Base-by-base conservation (phyloP, 306 rosid species). In the Senna siamea region DNA sequence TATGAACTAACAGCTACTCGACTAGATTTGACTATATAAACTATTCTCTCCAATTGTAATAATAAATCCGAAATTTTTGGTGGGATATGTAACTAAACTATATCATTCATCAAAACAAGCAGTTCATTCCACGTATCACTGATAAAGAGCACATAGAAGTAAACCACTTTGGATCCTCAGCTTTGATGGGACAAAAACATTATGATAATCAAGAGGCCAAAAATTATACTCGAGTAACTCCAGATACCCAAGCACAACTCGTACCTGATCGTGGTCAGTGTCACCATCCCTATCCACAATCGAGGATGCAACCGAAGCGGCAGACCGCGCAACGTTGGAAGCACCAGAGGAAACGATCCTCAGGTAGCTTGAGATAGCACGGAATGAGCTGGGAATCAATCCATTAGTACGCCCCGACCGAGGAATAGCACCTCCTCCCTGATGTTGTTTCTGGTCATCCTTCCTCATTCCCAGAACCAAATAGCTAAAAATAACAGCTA, bases 271-370 rank as follows among this genome's bases (percentile, higher is more conserved):
- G 73, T 70, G 80, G 77, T 69, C 82, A 32, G 75, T 72, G 51
- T 70, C 86, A 59, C 77, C 91, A 72, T 82, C 85, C 81, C 85
- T 86, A 34, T 92, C 97, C 66, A 83, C 85, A 77, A 89, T 76
- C 13, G 97, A 84, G 0, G 93, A 85, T 0, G 95, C 96, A 22
- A 81, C 88, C 0, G 93, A 89, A 0, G 89, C 96, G 0, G 96
- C 95, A 6, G 97, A 92, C 35, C 93, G 80, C 0, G 96, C 97
- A 43, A 89, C 97, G 3, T 87, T 87, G 2, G 97, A 92, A 47
- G 97, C 97, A 43, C 97, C 91, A 1, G 91, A 80, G 5, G 97
- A 89, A 11, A 92, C 97, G 26, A 82, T 83, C 76, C 80, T 89
- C 83, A 89, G 62, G 69, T 87, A 92, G 78, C 91, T 82, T 5